phyloP scores from a whole-genome alignment of 2,329 filamentous ascomycete species.

The Cadophora malorum region DNA sequence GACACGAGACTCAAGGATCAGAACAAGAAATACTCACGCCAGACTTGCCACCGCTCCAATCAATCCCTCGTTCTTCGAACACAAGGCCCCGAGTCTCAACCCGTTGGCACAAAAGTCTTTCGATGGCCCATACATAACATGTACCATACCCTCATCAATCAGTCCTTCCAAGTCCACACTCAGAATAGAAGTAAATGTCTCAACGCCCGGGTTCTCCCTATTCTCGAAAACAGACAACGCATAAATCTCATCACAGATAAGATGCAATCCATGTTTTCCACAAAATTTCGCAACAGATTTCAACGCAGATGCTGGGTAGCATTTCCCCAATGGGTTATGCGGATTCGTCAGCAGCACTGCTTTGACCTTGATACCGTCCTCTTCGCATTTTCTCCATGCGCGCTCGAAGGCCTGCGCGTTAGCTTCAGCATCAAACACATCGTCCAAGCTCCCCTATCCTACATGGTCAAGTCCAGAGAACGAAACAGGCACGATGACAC shows the following conservation, averaged over 20 bases:
- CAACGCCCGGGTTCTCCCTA: neutral
- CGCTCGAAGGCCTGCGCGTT: neutral
- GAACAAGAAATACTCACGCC: neutral
- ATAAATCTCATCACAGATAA: neutral
- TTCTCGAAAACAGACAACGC: neutral
- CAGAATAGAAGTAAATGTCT: neutral
- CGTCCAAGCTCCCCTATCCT: neutral
- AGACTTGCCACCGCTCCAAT: neutral
- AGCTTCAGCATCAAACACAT: neutral
- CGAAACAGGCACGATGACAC: neutral
- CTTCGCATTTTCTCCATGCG: neutral
- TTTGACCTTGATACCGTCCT: neutral
- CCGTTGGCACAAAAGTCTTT: neutral
- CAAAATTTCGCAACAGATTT: neutral
- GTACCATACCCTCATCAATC: neutral
- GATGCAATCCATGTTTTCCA: neutral
- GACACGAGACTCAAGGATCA: neutral
- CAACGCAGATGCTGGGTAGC: neutral
- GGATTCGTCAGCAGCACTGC: neutral
- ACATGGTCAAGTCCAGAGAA: neutral
- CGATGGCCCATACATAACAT: neutral
- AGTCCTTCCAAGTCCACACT: neutral
- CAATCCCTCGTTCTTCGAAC: neutral
- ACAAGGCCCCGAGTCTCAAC: neutral
- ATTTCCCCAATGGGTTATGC: neutral